Evolutionary conservation across 2,329 filamentous ascomycete species (phyloP), one percentile per base, ranked within the genome.

Genomic region (Pseudogymnoascus sp.): DNA sequence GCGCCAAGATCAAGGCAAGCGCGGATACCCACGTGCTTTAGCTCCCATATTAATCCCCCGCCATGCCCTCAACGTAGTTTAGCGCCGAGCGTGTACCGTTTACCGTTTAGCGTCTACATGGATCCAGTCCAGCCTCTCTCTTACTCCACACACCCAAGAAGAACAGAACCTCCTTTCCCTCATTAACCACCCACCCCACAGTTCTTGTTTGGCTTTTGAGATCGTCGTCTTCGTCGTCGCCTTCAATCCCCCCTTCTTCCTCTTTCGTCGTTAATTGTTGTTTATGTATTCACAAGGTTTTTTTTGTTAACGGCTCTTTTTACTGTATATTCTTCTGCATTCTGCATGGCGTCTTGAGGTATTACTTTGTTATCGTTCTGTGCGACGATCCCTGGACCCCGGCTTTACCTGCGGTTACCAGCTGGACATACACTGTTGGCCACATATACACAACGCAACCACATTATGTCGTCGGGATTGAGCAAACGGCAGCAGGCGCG

Each of bases 401-500:
- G 14, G 50, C 50, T 35, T 56, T 19, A 56, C 28, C 50, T 33
- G 28, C 28, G 50, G 50, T 53, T 28, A 3, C 46, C 7, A 53
- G n/a, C 24, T 53, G 14, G 46, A 16, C 6, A 28, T 50, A 26
- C 24, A 16, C 22, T 8, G 24, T 56, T 56, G 28, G 28, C 26
- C 50, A 35, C 50, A 33, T 26, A 60, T 40, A 40, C 38, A 38
- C 38, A 26, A 40, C 59, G 14, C 59, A 38, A 60, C 59, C 59
- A 11, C 16, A 62, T 41, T 33, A 95, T 93, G 90, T 84, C 90
- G 63, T 82, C 84, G 62, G 82, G 86, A 50, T 81, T 96, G 75
- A 96, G 88, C 82, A 99, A 98, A 84, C 91, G 95, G 78, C 91
- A 97, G 80, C 93, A 97, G 83, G 91, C 90, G 81, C 93, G 95